Evolutionary conservation across 306 rosid species (phyloP).

Genomic region (Vicia sativa): DNA sequence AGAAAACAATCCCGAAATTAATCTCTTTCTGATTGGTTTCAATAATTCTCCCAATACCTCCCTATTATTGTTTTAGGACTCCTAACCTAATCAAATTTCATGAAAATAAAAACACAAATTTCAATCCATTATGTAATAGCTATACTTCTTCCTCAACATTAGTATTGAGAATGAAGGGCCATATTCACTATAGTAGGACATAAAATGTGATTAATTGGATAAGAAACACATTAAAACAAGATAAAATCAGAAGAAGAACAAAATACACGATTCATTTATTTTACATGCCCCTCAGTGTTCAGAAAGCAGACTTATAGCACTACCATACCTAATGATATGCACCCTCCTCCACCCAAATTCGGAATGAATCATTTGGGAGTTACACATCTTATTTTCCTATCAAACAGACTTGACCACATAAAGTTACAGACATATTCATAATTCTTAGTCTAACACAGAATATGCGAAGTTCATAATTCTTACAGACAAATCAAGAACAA

Average conservation of each 20-base stretch:
- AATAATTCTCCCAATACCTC: no score
- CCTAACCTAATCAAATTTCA: no score
- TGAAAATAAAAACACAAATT: no score
- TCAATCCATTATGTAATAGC: no score
- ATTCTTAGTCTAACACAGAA: conserved; percentile 10
- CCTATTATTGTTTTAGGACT: no score
- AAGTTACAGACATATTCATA: conserved; percentile 23
- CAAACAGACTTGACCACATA: conserved; percentile 18
- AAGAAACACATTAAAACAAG: not conserved
- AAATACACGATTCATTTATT: not conserved
- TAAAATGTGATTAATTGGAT: not conserved
- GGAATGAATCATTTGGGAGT: not conserved
- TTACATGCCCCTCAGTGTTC: not conserved
- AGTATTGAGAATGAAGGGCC: not conserved
- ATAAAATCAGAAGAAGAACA: not conserved
- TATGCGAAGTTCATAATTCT: not conserved
- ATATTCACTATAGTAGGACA: not conserved
- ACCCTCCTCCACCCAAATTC: not conserved
- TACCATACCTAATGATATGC: not conserved
- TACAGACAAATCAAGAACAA: conserved; percentile 9
- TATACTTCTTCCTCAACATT: no score
- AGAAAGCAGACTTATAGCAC: not conserved
- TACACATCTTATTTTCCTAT: not conserved
- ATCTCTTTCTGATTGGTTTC: no score
- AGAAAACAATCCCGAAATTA: no score